phyloP scores from a whole-genome alignment of 208 protist species.

The Tritrichomonas foetus region DNA sequence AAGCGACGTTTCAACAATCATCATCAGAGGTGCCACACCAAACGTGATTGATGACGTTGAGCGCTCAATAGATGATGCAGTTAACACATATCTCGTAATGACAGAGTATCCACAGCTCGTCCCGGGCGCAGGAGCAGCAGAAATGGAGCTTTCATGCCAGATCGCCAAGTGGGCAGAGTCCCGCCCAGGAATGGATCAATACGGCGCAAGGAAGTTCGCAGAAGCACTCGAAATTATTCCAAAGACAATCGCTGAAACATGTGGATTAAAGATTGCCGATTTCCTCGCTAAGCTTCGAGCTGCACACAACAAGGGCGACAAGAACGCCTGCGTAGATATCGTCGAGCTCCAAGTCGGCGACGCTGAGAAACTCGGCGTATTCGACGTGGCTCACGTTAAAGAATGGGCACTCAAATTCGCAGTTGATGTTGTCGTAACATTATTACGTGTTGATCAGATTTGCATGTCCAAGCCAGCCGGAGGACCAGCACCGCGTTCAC shows the following conservation, averaged over 20 bases:
- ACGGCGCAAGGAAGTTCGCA: slow-evolving; percentile 91
- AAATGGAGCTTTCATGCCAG: slow-evolving; percentile 78
- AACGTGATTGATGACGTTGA: slow-evolving; percentile 92
- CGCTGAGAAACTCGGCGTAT: not conserved
- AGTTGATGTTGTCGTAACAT: not conserved
- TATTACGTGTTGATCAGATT: slow-evolving; percentile 41
- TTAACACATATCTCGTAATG: slow-evolving; percentile 92
- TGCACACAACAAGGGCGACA: slow-evolving; percentile 79
- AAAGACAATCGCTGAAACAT: slow-evolving; percentile 91
- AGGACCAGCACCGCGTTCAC: slow-evolving; percentile 1
- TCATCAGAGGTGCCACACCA: slow-evolving; percentile 92
- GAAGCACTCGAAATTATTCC: slow-evolving; percentile 87
- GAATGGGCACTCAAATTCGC: slow-evolving; percentile 37
- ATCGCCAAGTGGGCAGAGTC: slow-evolving; percentile 44
- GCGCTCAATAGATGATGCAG: slow-evolving; percentile 79
- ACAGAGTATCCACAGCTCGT: slow-evolving; percentile 72
- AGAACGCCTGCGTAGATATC: slow-evolving; percentile 80
- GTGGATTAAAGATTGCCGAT: slow-evolving; percentile 84
- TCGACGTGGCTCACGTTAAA: not conserved
- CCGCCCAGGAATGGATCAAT: slow-evolving; percentile 83
- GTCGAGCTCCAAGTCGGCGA: slow-evolving; percentile 33
- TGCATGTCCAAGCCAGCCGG: not conserved
- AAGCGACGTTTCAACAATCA: slow-evolving; percentile 82
- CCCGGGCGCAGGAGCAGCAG: slow-evolving; percentile 88
- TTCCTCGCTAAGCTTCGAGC: slow-evolving; percentile 76